These are phyloP conservation scores for Chlorella ohadii DNA, from an alignment of 139 green algal species.

Conservation along the genomic window DNA sequence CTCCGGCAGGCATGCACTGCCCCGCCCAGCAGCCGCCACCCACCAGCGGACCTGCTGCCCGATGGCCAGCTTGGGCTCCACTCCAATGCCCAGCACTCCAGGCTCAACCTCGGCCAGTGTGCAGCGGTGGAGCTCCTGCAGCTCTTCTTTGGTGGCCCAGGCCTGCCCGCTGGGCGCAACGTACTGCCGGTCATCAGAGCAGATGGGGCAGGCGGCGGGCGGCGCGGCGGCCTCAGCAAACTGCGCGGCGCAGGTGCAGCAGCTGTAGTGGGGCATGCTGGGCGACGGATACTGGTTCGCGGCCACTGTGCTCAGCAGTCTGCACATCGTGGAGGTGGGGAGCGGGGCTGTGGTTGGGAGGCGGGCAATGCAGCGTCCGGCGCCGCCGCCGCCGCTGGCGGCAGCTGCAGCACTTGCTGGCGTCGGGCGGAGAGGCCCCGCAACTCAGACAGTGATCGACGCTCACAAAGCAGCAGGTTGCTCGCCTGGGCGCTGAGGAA, in stretches of 20 bases:
- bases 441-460: too few relatives aligned
- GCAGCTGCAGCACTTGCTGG: too few relatives aligned
- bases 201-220: slow-evolving; percentile 7
- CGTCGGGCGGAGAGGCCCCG: too few relatives aligned
- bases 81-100: slow-evolving; percentile 20
- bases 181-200: slow-evolving; percentile 30
- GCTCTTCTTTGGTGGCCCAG: slow-evolving; percentile 32
- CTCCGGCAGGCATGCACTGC: background rate
- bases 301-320: too few relatives aligned
- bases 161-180: slow-evolving; percentile 11
- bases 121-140: slow-evolving; percentile 25
- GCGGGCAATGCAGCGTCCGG: too few relatives aligned
- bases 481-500: too few relatives aligned
- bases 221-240: background rate
- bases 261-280: background rate
- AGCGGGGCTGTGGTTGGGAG: too few relatives aligned
- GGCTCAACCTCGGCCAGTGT: slow-evolving; percentile 23
- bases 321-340: too few relatives aligned
- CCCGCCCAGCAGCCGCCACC: background rate
- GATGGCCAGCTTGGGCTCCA: slow-evolving; percentile 42
- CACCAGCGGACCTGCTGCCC: slow-evolving; percentile 26
- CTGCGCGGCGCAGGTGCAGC: background rate
- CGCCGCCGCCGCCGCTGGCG: too few relatives aligned
- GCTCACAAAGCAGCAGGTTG: too few relatives aligned
- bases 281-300: background rate